These are phyloP conservation scores for Parietichytrium sp. DNA, from an alignment of 108 stramenopile species.

Conservation along the genomic window DNA sequence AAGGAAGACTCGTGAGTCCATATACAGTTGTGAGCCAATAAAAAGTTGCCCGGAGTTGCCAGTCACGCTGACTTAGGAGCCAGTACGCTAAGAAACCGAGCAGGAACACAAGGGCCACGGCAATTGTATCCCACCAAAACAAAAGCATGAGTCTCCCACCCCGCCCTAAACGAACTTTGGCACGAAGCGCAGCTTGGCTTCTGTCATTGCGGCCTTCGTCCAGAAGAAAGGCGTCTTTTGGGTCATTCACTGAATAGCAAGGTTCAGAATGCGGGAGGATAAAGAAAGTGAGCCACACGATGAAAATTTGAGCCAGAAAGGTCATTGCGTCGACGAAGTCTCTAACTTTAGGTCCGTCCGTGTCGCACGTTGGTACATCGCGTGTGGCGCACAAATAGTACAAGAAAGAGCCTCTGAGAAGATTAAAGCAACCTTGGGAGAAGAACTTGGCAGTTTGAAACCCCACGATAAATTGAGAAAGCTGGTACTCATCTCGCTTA, in stretches of 20 bases:
- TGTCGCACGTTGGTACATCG: neutral
- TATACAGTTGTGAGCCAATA: conserved; percentile 36
- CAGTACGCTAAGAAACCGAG: neutral
- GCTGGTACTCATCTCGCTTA: conserved; percentile 42
- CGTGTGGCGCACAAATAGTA: conserved; percentile 1
- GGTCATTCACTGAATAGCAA: conserved; percentile 1
- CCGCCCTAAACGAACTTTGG: conserved; percentile 18
- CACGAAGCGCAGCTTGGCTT: neutral
- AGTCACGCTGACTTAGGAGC: neutral
- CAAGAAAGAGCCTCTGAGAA: neutral
- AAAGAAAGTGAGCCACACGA: conserved; percentile 36
- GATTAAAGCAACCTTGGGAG: conserved; percentile 4
- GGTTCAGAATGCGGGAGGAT: conserved; percentile 20
- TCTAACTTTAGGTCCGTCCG: conserved; percentile 5
- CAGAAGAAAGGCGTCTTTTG: neutral
- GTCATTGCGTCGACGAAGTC: conserved; percentile 1
- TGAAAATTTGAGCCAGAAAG: neutral
- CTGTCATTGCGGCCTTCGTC: conserved; percentile 16
- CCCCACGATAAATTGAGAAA: conserved; percentile 41
- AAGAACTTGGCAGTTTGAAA: conserved; percentile 39
- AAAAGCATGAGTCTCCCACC: neutral
- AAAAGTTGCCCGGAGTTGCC: conserved; percentile 9
- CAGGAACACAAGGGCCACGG: neutral
- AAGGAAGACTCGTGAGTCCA: conserved; percentile 4
- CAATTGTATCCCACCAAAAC: conserved; percentile 37